A percentile compares a stretch with the other conserved stretches of the same genome.
Evolutionary conservation across 2,329 filamentous ascomycete genomes (phyloP).

Genomic region (Lasiodiplodia citricola): DNA sequence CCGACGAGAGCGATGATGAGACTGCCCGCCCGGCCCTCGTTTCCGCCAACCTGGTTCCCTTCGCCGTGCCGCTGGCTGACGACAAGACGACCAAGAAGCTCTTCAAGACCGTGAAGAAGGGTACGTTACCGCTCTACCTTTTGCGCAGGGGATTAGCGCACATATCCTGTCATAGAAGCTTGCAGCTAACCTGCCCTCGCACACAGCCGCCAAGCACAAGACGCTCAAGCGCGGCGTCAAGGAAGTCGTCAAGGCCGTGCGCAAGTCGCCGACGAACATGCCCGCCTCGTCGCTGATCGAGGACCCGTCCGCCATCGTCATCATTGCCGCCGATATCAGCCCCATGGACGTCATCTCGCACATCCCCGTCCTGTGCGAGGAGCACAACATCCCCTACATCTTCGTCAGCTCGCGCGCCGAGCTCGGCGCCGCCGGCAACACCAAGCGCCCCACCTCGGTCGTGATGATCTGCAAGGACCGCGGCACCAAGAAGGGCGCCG

Average conservation of each 20-base stretch:
- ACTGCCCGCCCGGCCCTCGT: conserved; percentile 55
- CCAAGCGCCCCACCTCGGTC: conserved; percentile 94
- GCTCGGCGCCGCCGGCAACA: conserved; percentile 89
- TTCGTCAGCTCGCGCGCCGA: conserved; percentile 93
- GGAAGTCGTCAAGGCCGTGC: conserved; percentile 97
- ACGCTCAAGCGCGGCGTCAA: conserved; percentile 97
- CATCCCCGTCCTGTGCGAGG: conserved; percentile 96
- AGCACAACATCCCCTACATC: conserved; percentile 96
- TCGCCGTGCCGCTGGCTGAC: conserved; percentile 79
- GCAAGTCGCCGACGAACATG: conserved; percentile 80
- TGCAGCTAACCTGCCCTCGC: conserved; percentile 27
- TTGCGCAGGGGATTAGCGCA: background rate
- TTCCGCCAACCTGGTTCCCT: conserved; percentile 72
- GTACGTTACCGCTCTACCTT: conserved; percentile 44
- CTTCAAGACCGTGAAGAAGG: conserved; percentile 68
- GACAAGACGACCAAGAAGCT: conserved; percentile 75
- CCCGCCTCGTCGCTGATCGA: conserved; percentile 61
- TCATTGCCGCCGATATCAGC: conserved; percentile 96
- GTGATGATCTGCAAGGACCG: conserved; percentile 74
- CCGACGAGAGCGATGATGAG: conserved; percentile 63
- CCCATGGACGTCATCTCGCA: conserved; percentile 99
- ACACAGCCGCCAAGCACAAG: conserved; percentile 87
- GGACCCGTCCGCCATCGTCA: conserved; percentile 72
- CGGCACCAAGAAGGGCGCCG: conserved; percentile 55
- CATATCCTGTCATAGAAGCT: background rate